Conservation (phyloP, 768 basidiomycete species). For the Mycena albidolilacea region DNA sequence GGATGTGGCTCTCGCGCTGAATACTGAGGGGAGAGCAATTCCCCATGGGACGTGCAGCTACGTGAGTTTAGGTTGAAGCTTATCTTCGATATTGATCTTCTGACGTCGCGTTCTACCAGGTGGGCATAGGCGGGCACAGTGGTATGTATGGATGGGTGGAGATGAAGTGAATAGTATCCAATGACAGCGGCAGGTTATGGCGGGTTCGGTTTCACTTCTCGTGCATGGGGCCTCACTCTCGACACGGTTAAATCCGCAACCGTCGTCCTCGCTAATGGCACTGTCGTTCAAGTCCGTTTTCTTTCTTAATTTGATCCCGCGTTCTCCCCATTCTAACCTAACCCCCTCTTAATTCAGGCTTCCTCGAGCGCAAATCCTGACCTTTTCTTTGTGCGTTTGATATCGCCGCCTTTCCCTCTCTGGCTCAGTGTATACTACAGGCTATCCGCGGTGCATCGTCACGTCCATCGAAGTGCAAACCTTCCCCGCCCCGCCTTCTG, state of each 20-base stretch:
- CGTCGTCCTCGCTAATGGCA: conserved; percentile 62
- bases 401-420: not conserved
- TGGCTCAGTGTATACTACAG: conserved; percentile 39
- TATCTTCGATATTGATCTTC: not conserved
- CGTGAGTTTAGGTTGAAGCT: conserved; percentile 42
- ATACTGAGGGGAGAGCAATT: conserved; percentile 57
- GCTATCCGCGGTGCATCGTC: conserved; percentile 58
- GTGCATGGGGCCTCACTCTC: conserved; percentile 66
- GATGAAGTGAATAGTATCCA: not conserved
- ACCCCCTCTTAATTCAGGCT: no score
- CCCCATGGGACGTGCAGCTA: conserved; percentile 70
- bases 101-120: conserved; percentile 8
- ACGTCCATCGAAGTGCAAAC: conserved; percentile 57
- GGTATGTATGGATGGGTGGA: conserved; percentile 40
- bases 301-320: no score
- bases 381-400: conserved; percentile 63
- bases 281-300: no score
- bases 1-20: conserved; percentile 59
- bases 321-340: no score
- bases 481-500: conserved; percentile 54
- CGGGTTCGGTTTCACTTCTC: conserved; percentile 64
- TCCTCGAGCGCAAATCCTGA: conserved; percentile 57
- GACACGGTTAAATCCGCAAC: conserved; percentile 61
- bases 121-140: conserved; percentile 67
- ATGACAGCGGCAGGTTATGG: conserved; percentile 48